Conservation (phyloP, 257 asterid genomes). For the Thymus mandschuricus region DNA sequence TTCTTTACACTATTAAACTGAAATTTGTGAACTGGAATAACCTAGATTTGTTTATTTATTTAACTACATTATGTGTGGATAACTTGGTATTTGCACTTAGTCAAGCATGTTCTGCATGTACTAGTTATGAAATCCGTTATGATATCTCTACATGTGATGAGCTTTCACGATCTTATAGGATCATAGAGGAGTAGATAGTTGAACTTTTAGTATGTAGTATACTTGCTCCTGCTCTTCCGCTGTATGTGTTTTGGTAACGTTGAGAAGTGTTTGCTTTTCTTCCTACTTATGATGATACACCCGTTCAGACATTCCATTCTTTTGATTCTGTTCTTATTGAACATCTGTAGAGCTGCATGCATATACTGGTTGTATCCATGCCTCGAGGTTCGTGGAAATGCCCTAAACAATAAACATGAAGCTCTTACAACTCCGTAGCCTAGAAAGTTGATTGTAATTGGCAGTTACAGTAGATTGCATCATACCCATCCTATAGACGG, state of each 20-base stretch:
- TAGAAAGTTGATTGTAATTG: neutral
- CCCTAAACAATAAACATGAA: neutral
- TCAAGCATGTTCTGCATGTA: neutral
- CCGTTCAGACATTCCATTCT: neutral
- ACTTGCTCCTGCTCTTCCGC: neutral
- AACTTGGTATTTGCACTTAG: neutral
- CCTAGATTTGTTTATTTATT: neutral
- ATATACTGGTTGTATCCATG: neutral
- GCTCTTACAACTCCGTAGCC: neutral
- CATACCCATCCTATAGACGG: neutral
- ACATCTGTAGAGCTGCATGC: neutral
- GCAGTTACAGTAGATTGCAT: neutral
- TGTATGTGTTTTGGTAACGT: conserved; percentile 6
- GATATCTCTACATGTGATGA: neutral
- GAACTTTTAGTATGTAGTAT: neutral
- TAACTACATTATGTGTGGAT: neutral
- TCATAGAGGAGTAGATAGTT: neutral
- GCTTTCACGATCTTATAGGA: neutral
- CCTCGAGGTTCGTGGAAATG: neutral
- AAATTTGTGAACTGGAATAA: neutral
- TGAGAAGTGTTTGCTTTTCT: conserved; percentile 9
- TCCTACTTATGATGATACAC: neutral
- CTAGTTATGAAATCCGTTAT: neutral
- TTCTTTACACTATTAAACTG: neutral
- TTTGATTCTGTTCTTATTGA: neutral